Conservation (phyloP, 106 monocot species). For the Apostasia shenzhenica region DNA sequence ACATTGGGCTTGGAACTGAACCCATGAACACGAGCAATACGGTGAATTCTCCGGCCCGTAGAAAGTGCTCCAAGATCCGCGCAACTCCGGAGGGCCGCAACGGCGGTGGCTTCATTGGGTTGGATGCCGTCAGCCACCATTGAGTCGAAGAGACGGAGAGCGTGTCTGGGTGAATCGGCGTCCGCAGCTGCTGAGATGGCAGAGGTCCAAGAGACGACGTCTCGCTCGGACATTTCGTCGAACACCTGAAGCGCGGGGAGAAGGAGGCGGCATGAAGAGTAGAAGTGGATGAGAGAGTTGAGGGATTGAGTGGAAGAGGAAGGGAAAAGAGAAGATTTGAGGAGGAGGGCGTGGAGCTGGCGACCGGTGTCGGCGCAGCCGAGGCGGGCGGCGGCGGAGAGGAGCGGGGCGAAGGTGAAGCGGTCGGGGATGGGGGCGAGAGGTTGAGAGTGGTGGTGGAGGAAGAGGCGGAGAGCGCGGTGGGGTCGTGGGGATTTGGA, state of each 20-base stretch:
- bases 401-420: slow-evolving; percentile 9
- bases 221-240: slow-evolving; percentile 8
- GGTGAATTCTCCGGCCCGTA: slow-evolving; percentile 9
- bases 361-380: background rate
- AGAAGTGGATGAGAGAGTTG: slow-evolving; percentile 26
- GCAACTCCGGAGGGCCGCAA: slow-evolving; percentile 13
- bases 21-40: background rate
- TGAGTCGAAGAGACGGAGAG: slow-evolving; percentile 9
- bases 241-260: slow-evolving; percentile 14
- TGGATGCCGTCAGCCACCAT: slow-evolving; percentile 6
- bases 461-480: slow-evolving; percentile 5
- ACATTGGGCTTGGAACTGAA: slow-evolving; percentile 11
- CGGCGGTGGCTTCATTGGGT: slow-evolving; percentile 10
- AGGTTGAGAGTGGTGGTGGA: background rate
- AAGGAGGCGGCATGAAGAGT: slow-evolving; percentile 10
- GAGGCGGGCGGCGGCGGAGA: slow-evolving; percentile 14
- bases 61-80: slow-evolving; percentile 11
- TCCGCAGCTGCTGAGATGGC: slow-evolving; percentile 10
- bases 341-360: slow-evolving; percentile 17
- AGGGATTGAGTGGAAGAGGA: slow-evolving; percentile 3
- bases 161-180: slow-evolving; percentile 1
- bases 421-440: background rate
- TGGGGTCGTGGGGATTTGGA: slow-evolving; percentile 1
- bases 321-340: slow-evolving; percentile 5
- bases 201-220: slow-evolving; percentile 17